These are phyloP conservation scores for Auxenochlorella pyrenoidosa DNA, from an alignment of 139 green algal genomes.

Conservation along the genomic window DNA sequence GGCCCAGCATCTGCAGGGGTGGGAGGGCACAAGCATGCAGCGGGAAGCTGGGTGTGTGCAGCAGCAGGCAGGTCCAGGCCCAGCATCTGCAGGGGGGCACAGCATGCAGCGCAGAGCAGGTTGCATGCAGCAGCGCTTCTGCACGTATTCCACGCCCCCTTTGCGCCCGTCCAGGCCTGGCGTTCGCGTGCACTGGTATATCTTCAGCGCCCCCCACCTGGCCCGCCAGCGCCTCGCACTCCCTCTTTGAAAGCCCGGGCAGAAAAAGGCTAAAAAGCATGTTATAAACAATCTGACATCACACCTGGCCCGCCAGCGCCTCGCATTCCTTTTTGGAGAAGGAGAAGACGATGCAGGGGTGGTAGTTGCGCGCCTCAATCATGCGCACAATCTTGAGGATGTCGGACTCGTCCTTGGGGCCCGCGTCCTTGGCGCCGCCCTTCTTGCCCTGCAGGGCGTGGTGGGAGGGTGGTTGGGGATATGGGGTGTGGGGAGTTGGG, in stretches of 20 bases:
- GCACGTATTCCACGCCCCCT: too few relatives aligned
- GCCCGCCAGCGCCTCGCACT: constrained; percentile 62
- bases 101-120: background rate
- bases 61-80: background rate
- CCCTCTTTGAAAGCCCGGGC: too few relatives aligned
- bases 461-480: too few relatives aligned
- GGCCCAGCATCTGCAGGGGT: constrained; percentile 41
- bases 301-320: constrained; percentile 56
- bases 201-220: too few relatives aligned
- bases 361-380: constrained; percentile 86
- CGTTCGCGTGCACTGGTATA: too few relatives aligned
- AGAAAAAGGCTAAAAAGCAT: too few relatives aligned
- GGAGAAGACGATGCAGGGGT: constrained; percentile 88
- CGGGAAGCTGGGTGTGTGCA: too few relatives aligned
- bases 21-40: background rate
- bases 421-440: background rate
- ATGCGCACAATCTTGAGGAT: constrained; percentile 94
- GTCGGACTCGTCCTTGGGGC: constrained; percentile 65
- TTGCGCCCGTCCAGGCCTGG: too few relatives aligned
- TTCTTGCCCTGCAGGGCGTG: constrained; percentile 33
- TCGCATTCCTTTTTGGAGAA: constrained; percentile 85
- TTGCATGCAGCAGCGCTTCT: too few relatives aligned
- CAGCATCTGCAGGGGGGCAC: too few relatives aligned
- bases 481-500: too few relatives aligned
- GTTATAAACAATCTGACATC: too few relatives aligned